Evolutionary conservation across 106 monocot genomes (phyloP).

Genomic region (Acorus calamus): DNA sequence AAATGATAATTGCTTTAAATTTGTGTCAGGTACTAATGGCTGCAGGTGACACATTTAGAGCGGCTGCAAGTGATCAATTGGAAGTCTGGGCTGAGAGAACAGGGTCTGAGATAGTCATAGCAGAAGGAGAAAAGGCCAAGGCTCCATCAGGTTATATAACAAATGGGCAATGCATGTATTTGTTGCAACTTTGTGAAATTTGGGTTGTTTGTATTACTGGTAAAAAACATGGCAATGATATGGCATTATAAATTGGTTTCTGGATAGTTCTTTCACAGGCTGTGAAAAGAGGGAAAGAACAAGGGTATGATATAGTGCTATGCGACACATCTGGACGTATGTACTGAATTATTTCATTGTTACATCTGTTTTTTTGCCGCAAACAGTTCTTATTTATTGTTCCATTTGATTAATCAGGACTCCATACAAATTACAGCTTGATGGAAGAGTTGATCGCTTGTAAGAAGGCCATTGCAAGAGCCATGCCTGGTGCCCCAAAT

Average conservation of each 20-base stretch:
- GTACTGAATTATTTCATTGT: constrained; percentile 18
- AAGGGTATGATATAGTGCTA: constrained; percentile 77
- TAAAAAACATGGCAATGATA: too few species aligned
- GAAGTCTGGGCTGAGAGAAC: constrained; percentile 97
- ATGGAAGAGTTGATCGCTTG: constrained; percentile 96
- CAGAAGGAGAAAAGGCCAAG: constrained; percentile 62
- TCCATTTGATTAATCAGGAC: constrained; percentile 28
- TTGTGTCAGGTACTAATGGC: constrained; percentile 74
- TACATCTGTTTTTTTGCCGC: background rate
- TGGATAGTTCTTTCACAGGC: constrained; percentile 88
- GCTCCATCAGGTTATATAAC: constrained; percentile 46
- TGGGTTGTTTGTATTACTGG: background rate
- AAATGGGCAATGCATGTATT: too few species aligned
- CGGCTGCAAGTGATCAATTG: constrained; percentile 91
- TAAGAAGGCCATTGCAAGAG: constrained; percentile 85
- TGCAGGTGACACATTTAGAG: constrained; percentile 96
- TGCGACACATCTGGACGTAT: constrained; percentile 98
- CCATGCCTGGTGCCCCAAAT: constrained; percentile 79
- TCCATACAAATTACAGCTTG: constrained; percentile 88
- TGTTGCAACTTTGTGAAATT: too few species aligned
- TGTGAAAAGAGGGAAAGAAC: constrained; percentile 75
- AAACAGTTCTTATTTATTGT: background rate
- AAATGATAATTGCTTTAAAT: background rate
- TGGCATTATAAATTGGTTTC: constrained; percentile 20
- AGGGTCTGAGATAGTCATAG: constrained; percentile 75